Evolutionary conservation across 169 alveolate species (phyloP), one percentile per base, ranked within the genome.

Genomic region (Ichthyophthirius multifiliis): DNA sequence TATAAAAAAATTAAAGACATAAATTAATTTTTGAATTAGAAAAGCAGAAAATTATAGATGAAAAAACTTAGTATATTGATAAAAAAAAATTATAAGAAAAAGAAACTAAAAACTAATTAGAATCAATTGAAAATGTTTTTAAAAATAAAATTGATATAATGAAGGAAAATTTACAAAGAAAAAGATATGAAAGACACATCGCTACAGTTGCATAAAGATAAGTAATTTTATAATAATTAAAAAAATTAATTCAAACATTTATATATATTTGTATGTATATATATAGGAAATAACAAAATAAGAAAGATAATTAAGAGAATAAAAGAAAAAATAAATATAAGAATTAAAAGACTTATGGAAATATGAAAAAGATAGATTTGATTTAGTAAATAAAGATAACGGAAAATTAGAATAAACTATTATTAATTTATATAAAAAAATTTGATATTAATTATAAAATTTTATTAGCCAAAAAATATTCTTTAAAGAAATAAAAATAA

Each of bases 41-140:
- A 67, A 67, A 67, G n/a, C 32, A 67, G 32, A 67, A 67, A 39
- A 67, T 67, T 16, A 23, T 67, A n/a, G 77, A 67, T 9, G 77
- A 67, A n/a, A 16, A 67, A n/a, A 34, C 18, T 2, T 30, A 67
- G 10, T 37, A 34, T 15, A 41, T 37, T 13, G 77, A 67, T 37
- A 67, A 39, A 35, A 67, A 41, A 67, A 23, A 67, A 67, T 16
- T 37, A 15, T 44, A 27, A 18, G 46, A 67, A 34, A 12, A 13
- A 15, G 39, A 37, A 2, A 44, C 77, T 18, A 67, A 34, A 20
- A 67, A 67, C 41, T 27, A 23, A 34, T 44, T 67, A 7, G 20
- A 16, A 18, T 37, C 63, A 1, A 67, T 67, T 13, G 77, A 67
- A 67, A 67, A 67, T 41, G 27, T 37, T 27, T 67, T 37, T 37